Evolutionary conservation across 2,329 filamentous ascomycete genomes (phyloP).

Genomic region (Penicillium rolfsii): DNA sequence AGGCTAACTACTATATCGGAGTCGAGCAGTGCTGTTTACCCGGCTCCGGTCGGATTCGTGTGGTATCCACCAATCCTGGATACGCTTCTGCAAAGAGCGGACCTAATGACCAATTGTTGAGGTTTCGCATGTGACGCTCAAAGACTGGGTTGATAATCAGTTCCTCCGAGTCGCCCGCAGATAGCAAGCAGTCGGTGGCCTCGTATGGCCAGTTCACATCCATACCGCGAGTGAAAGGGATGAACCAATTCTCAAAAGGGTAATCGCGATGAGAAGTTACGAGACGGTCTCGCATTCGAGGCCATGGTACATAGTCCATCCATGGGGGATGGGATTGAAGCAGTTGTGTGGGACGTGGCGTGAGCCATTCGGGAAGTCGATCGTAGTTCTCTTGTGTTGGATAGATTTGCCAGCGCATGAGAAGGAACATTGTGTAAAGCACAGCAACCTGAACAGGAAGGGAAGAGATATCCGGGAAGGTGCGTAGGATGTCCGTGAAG

Average conservation of each 20-base stretch:
- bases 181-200: constrained; percentile 68
- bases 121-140: constrained; percentile 72
- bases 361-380: constrained; percentile 72
- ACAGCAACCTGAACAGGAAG: constrained; percentile 81
- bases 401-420: constrained; percentile 83
- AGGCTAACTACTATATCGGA: neutral
- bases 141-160: constrained; percentile 85
- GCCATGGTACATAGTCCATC: constrained; percentile 82
- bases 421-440: constrained; percentile 82
- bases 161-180: constrained; percentile 58
- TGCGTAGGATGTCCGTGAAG: constrained; percentile 80
- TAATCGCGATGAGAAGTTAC: constrained; percentile 59
- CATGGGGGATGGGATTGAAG: constrained; percentile 73
- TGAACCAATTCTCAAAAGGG: constrained; percentile 79
- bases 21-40: constrained; percentile 1
- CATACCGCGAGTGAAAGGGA: constrained; percentile 76
- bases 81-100: constrained; percentile 67
- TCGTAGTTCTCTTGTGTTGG: constrained; percentile 80
- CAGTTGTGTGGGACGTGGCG: constrained; percentile 68
- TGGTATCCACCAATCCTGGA: constrained; percentile 57
- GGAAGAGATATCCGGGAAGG: constrained; percentile 78
- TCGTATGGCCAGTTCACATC: constrained; percentile 85
- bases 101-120: constrained; percentile 82
- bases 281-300: constrained; percentile 71
- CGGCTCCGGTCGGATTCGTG: constrained; percentile 37